Conservation (phyloP, 2,329 filamentous ascomycete genomes). For the Elsinoe perseae region DNA sequence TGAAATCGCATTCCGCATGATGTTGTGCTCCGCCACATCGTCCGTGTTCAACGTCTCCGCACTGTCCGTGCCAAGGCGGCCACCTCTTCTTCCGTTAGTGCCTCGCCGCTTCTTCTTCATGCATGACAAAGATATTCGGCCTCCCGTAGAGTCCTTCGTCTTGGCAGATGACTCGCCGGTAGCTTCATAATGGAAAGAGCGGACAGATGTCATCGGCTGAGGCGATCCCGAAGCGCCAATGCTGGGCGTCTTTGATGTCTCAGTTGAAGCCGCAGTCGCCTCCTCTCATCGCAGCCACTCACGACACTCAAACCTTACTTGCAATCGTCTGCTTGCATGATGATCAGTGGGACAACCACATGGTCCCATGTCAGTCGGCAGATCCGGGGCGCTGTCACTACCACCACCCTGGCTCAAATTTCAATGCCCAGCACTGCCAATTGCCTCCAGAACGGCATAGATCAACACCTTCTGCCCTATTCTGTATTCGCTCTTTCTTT, state of each 20-base stretch:
- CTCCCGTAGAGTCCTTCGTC: background rate
- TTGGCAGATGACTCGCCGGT: background rate
- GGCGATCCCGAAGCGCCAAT: background rate
- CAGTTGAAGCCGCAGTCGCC: background rate
- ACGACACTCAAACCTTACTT: conserved; percentile 1
- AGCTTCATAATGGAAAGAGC: background rate
- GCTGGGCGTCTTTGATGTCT: conserved; percentile 10
- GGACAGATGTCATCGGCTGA: conserved; percentile 3
- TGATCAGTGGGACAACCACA: conserved; percentile 7
- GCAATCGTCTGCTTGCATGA: background rate
- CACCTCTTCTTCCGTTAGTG: background rate
- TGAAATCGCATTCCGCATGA: background rate
- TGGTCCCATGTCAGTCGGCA: background rate
- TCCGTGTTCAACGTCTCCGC: background rate
- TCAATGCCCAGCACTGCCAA: conserved; percentile 6
- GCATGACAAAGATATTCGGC: background rate
- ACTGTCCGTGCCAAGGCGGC: conserved; percentile 2
- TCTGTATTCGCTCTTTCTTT: background rate
- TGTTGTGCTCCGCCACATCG: background rate
- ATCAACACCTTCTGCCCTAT: conserved; percentile 5
- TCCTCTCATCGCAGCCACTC: background rate
- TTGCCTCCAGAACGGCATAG: background rate
- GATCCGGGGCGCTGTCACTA: conserved; percentile 12
- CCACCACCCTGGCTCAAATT: conserved; percentile 2
- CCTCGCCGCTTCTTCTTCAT: background rate